Percentiles rank a stretch among this genome's conserved stretches.
These are phyloP conservation scores for Spongospora subterranea DNA, from an alignment of 208 protist species.

Conservation along the genomic window DNA sequence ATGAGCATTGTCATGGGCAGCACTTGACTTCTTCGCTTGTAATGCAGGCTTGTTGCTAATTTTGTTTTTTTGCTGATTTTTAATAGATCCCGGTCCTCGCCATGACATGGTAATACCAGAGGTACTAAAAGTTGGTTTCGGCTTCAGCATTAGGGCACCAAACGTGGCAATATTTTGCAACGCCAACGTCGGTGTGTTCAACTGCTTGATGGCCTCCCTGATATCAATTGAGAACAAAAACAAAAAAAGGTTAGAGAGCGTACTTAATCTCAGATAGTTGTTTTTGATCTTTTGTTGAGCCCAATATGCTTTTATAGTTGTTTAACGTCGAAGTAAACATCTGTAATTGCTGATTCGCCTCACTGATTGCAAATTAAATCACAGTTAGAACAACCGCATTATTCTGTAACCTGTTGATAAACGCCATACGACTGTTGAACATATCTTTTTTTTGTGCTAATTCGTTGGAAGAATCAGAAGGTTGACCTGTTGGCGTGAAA, in stretches of 20 bases:
- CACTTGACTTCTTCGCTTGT: neutral
- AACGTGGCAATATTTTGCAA: conserved; percentile 5
- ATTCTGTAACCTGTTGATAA: neutral
- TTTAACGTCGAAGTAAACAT: neutral
- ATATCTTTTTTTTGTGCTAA: neutral
- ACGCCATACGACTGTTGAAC: neutral
- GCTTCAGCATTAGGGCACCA: neutral
- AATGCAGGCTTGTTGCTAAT: neutral
- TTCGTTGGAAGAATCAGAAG: neutral
- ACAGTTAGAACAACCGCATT: neutral
- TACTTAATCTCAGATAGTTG: neutral
- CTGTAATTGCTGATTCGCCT: neutral
- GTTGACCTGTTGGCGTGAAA: conserved; percentile 41
- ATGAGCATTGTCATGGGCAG: neutral
- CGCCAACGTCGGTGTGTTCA: neutral
- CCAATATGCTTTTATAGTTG: neutral
- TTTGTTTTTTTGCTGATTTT: neutral
- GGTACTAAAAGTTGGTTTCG: neutral
- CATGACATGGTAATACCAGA: conserved; percentile 32
- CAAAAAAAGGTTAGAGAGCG: neutral
- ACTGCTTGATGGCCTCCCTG: neutral
- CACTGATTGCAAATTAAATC: neutral
- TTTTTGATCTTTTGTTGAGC: neutral
- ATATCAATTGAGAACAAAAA: neutral
- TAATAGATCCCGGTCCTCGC: neutral